Evolutionary conservation across 345 rosid species (phyloP).

Genomic region (Carallia brachiata): DNA sequence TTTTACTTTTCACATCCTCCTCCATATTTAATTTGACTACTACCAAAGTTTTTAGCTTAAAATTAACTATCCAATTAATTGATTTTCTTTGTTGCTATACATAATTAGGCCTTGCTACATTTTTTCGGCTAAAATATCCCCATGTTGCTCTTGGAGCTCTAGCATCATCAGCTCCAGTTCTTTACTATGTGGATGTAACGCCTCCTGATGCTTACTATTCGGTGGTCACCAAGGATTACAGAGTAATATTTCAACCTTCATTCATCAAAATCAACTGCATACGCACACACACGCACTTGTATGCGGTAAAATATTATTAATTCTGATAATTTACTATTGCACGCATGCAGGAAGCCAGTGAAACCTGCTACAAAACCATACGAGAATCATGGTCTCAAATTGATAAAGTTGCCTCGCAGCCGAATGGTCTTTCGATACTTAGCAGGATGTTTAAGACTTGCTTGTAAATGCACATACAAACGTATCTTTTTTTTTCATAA

Average conservation of each 20-base stretch:
- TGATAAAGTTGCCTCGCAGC: constrained; percentile 22
- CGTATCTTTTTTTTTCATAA: not conserved
- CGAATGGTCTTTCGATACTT: constrained; percentile 30
- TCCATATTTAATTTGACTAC: not conserved
- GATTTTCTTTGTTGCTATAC: not conserved
- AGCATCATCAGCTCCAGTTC: constrained; percentile 43
- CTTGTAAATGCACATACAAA: constrained; percentile 20
- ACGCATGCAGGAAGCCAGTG: constrained; percentile 35
- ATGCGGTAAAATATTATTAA: too few relatives aligned
- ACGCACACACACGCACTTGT: not conserved
- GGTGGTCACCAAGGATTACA: constrained; percentile 24
- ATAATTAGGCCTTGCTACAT: constrained; percentile 13
- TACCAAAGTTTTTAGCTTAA: not conserved
- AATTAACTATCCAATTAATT: too few relatives aligned
- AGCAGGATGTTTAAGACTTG: constrained; percentile 31
- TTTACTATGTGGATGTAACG: constrained; percentile 26
- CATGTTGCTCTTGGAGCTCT: constrained; percentile 40
- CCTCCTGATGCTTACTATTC: constrained; percentile 21
- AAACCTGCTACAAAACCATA: constrained; percentile 32
- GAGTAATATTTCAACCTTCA: constrained; percentile 15
- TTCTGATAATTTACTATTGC: too few relatives aligned
- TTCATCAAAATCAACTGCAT: too few relatives aligned
- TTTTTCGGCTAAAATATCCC: constrained; percentile 32
- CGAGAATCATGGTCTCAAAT: constrained; percentile 30
- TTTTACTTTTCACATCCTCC: not conserved